phyloP scores from a whole-genome alignment of 352 stramenopile genomes.

The Globisporangium canariense region DNA sequence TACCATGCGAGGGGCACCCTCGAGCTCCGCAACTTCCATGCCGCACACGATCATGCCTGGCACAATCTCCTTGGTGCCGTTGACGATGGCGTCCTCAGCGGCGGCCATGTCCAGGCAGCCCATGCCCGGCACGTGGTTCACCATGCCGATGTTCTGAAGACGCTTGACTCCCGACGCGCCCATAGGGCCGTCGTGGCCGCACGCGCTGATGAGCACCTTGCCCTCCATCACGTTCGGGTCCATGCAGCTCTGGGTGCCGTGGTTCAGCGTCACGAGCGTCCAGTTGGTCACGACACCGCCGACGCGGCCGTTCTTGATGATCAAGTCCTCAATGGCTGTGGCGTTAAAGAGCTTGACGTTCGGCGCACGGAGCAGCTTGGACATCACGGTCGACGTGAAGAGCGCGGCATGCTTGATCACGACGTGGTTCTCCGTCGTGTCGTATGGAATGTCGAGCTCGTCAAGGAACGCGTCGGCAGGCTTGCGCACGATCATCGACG shows the following conservation, averaged over 20 bases:
- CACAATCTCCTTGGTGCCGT: slow-evolving; percentile 60
- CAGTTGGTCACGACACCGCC: slow-evolving; percentile 67
- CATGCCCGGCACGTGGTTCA: slow-evolving; percentile 54
- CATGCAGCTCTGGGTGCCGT: slow-evolving; percentile 71
- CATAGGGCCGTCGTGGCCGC: slow-evolving; percentile 62
- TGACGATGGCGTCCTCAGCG: slow-evolving; percentile 61
- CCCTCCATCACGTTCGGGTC: slow-evolving; percentile 70
- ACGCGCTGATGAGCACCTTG: slow-evolving; percentile 63
- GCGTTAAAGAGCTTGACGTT: slow-evolving; percentile 77
- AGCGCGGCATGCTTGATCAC: slow-evolving; percentile 64
- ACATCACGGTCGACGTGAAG: slow-evolving; percentile 66
- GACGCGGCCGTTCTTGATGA: slow-evolving; percentile 61
- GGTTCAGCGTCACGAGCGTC: slow-evolving; percentile 63
- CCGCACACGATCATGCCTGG: slow-evolving; percentile 59
- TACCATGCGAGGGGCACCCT: slow-evolving; percentile 58
- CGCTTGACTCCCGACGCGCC: slow-evolving; percentile 62
- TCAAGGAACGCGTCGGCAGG: slow-evolving; percentile 56
- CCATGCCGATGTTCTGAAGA: slow-evolving; percentile 64
- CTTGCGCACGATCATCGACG: slow-evolving; percentile 69
- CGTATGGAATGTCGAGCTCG: slow-evolving; percentile 66
- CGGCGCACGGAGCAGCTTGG: slow-evolving; percentile 47
- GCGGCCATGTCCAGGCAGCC: slow-evolving; percentile 56
- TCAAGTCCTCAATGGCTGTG: slow-evolving; percentile 65
- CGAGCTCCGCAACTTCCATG: slow-evolving; percentile 64
- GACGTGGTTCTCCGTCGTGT: slow-evolving; percentile 59